Evolutionary conservation across 2,329 filamentous ascomycete species (phyloP).

Genomic region (Cladobotryum mycophilum): DNA sequence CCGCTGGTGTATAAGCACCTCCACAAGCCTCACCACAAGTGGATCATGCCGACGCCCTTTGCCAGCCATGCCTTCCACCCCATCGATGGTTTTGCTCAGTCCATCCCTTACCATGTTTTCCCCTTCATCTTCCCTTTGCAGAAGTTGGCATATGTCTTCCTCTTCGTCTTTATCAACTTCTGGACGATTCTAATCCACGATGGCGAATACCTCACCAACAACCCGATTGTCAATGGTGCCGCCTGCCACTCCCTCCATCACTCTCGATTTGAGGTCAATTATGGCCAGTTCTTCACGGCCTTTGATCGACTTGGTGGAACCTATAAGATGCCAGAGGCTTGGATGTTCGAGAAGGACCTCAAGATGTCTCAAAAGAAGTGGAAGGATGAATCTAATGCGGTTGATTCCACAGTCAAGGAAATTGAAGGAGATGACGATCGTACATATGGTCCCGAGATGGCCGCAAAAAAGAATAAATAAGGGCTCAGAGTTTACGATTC

Average conservation of each 20-base stretch:
- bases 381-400: constrained; percentile 68
- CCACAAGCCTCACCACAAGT: constrained; percentile 98
- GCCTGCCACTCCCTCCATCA: constrained; percentile 84
- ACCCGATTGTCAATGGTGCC: constrained; percentile 86
- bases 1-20: constrained; percentile 72
- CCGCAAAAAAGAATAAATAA: constrained; percentile 40
- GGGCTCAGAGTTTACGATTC: neutral
- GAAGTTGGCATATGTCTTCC: constrained; percentile 77
- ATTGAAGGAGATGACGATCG: constrained; percentile 56
- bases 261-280: constrained; percentile 56
- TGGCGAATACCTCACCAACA: constrained; percentile 88
- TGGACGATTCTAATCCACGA: constrained; percentile 97
- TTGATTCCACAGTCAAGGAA: constrained; percentile 68
- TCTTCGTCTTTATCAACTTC: constrained; percentile 91
- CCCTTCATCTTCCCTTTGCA: constrained; percentile 89
- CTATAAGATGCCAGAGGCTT: constrained; percentile 78
- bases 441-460: constrained; percentile 33
- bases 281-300: constrained; percentile 87
- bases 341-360: constrained; percentile 77
- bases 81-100: constrained; percentile 82
- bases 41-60: constrained; percentile 96
- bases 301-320: constrained; percentile 86
- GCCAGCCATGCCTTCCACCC: constrained; percentile 94
- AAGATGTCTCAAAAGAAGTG: constrained; percentile 81
- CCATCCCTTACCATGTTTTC: constrained; percentile 86